Evolutionary conservation across 2,329 filamentous ascomycete species (phyloP).

Genomic region (Colletotrichum acutatum): DNA sequence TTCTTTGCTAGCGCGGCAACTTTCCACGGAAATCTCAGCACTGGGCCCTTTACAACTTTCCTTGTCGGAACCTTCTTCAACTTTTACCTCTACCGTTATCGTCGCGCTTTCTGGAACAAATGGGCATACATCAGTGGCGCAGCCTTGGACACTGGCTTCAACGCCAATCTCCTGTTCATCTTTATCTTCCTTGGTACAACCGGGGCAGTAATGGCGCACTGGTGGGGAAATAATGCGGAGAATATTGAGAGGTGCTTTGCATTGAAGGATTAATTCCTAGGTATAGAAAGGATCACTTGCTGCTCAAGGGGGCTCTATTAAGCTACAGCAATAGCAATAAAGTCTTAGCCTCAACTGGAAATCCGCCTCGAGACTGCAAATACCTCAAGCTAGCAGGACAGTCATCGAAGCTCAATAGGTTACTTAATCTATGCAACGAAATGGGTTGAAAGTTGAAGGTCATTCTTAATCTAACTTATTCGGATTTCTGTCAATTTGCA

Average conservation of each 20-base stretch:
- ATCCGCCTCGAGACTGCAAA: not conserved
- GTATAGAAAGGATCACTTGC: not conserved
- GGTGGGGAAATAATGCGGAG: conserved; percentile 70
- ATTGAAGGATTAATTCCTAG: conserved; percentile 38
- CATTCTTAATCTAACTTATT: not conserved
- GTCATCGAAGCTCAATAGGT: not conserved
- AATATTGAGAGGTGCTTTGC: conserved; percentile 70
- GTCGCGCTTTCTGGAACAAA: conserved; percentile 66
- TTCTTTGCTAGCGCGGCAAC: conserved; percentile 66
- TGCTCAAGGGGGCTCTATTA: not conserved
- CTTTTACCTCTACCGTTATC: conserved; percentile 66
- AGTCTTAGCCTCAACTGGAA: not conserved
- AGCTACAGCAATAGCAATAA: not conserved
- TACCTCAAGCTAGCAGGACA: not conserved
- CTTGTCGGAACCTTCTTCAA: conserved; percentile 70
- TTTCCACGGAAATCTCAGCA: conserved; percentile 72
- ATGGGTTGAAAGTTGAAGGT: not conserved
- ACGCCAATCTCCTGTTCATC: conserved; percentile 69
- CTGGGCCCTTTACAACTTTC: conserved; percentile 67
- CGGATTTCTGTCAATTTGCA: not conserved
- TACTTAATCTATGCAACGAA: not conserved
- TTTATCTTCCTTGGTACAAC: conserved; percentile 69
- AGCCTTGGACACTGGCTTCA: conserved; percentile 71
- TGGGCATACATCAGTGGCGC: conserved; percentile 73
- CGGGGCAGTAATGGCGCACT: conserved; percentile 67